These are phyloP conservation scores for Protomyces macrosporus DNA, from an alignment of 1,139 yeast genomes.

Conservation along the genomic window DNA sequence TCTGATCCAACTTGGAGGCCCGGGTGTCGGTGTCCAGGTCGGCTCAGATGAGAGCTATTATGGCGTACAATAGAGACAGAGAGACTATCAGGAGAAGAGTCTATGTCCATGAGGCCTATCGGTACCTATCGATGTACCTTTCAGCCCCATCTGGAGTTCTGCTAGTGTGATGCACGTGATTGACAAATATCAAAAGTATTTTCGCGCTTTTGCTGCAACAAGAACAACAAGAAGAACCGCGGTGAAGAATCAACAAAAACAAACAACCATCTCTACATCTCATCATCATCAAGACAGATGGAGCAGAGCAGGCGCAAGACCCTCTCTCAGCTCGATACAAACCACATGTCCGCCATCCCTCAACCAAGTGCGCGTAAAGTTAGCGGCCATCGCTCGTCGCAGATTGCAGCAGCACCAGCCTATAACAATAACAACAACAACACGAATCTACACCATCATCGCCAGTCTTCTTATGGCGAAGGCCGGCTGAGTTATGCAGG, in stretches of 20 bases:
- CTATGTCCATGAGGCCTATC: no score
- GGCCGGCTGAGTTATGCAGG: constrained; percentile 23
- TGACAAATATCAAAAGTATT: no score
- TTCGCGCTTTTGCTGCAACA: not conserved
- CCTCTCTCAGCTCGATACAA: constrained; percentile 20
- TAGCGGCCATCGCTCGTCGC: not conserved
- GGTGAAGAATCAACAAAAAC: no score
- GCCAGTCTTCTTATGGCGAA: constrained; percentile 21
- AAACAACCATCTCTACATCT: not conserved
- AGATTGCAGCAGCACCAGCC: constrained; percentile 11
- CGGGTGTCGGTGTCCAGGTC: not conserved
- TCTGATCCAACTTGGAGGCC: not conserved
- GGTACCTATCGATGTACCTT: no score
- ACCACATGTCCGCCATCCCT: constrained; percentile 21
- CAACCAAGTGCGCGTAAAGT: constrained; percentile 23
- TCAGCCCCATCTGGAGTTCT: no score
- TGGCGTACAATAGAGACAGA: no score
- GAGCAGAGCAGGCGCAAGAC: constrained; percentile 15
- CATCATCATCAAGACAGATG: not conserved
- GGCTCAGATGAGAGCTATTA: no score
- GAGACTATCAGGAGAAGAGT: no score
- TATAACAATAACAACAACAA: not conserved
- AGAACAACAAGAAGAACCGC: not conserved
- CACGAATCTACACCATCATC: constrained; percentile 24
- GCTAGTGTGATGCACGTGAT: no score